phyloP scores from a whole-genome alignment of 805 yeast genomes.

The Candida ipomoeae region DNA sequence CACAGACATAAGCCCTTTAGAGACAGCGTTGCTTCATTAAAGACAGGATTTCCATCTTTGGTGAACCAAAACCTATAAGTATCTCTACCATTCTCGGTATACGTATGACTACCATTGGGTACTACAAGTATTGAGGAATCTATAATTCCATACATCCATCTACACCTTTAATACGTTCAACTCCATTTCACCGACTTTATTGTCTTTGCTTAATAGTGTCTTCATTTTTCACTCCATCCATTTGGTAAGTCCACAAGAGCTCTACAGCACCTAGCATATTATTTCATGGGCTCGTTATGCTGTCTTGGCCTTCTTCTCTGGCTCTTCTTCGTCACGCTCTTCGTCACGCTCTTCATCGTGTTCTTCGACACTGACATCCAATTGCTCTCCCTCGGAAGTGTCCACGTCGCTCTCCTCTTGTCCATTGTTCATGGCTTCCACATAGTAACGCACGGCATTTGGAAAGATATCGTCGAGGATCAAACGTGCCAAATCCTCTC shows the following conservation, averaged over 20 bases:
- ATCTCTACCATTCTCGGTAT: no score
- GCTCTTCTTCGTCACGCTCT: constrained; percentile 51
- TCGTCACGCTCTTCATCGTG: constrained; percentile 17
- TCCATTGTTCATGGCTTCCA: constrained; percentile 62
- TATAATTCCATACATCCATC: background rate
- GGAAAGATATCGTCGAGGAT: constrained; percentile 80
- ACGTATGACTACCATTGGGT: no score
- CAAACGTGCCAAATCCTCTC: constrained; percentile 71
- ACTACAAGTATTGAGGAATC: no score
- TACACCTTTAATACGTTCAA: background rate
- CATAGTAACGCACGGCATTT: constrained; percentile 76
- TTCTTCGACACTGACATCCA: constrained; percentile 54
- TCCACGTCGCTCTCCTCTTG: constrained; percentile 48
- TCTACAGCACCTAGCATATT: no score
- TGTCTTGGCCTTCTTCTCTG: constrained; percentile 16
- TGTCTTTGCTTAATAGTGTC: no score
- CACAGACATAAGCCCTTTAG: no score
- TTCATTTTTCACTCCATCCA: no score
- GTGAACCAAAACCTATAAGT: no score
- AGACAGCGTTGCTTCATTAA: no score
- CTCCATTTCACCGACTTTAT: no score
- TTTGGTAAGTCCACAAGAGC: background rate
- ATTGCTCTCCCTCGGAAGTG: constrained; percentile 47
- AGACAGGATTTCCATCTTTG: no score
- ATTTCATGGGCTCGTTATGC: background rate